These are phyloP conservation scores for Tilletia horrida DNA, from an alignment of 1,284 basidiomycete genomes.

Conservation along the genomic window DNA sequence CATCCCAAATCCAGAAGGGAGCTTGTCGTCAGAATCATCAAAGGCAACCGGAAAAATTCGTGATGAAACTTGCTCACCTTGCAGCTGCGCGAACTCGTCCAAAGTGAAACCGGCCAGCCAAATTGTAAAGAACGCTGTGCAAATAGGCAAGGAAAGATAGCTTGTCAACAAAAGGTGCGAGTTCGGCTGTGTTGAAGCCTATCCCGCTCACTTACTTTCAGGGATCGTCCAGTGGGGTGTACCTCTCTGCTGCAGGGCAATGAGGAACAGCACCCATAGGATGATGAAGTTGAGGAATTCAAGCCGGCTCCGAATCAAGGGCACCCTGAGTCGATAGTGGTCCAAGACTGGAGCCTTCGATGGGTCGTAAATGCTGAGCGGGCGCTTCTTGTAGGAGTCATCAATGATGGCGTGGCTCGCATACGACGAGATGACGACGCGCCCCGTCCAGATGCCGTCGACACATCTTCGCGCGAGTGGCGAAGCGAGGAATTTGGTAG, in stretches of 20 bases:
- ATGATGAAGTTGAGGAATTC: constrained; percentile 72
- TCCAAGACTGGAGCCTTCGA: constrained; percentile 85
- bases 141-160: not conserved
- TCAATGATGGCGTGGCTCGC: constrained; percentile 42
- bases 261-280: constrained; percentile 45
- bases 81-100: constrained; percentile 87
- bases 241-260: constrained; percentile 47
- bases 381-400: constrained; percentile 86
- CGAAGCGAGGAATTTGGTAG: constrained; percentile 46
- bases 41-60: not conserved
- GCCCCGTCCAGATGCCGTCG: constrained; percentile 45
- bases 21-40: not conserved
- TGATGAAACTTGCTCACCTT: constrained; percentile 49
- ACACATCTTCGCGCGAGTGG: constrained; percentile 48
- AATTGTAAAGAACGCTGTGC: constrained; percentile 34
- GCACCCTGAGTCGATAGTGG: constrained; percentile 91
- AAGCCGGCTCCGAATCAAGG: constrained; percentile 79
- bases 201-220: constrained; percentile 26
- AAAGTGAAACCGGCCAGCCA: constrained; percentile 68
- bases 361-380: constrained; percentile 89
- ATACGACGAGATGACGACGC: constrained; percentile 37
- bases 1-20: not conserved
- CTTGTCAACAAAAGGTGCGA: no score
- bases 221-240: constrained; percentile 34
- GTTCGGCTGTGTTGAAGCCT: no score